Evolutionary conservation across 2,329 filamentous ascomycete genomes (phyloP).

Genomic region (Fusarium torreyae): DNA sequence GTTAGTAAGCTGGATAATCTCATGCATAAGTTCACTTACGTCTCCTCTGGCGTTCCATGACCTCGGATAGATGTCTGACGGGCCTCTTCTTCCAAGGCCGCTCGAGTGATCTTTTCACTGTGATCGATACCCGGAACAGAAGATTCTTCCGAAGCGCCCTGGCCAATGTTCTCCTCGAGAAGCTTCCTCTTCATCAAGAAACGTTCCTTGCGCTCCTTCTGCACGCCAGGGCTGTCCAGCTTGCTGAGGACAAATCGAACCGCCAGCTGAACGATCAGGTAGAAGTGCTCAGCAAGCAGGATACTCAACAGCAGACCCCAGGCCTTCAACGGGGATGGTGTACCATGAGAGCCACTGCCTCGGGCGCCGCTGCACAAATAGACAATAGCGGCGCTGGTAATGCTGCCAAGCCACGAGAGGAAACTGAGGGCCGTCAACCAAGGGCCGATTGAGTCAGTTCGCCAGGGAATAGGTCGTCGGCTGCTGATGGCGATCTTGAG

Average conservation of each 20-base stretch:
- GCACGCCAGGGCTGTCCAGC: slow-evolving; percentile 87
- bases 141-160: slow-evolving; percentile 66
- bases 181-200: slow-evolving; percentile 85
- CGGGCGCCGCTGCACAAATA: slow-evolving; percentile 86
- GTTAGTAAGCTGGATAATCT: slow-evolving; percentile 39
- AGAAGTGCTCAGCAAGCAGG: slow-evolving; percentile 89
- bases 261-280: slow-evolving; percentile 81
- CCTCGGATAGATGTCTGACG: slow-evolving; percentile 65
- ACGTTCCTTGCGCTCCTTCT: slow-evolving; percentile 86
- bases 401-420: slow-evolving; percentile 91
- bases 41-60: slow-evolving; percentile 66
- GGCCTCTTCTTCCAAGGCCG: slow-evolving; percentile 75
- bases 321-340: slow-evolving; percentile 78
- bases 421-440: slow-evolving; percentile 91
- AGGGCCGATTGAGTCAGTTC: slow-evolving; percentile 93
- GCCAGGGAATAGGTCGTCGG: slow-evolving; percentile 89
- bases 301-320: slow-evolving; percentile 88
- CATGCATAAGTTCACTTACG: slow-evolving; percentile 54
- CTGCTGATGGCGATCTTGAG: slow-evolving; percentile 94
- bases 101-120: slow-evolving; percentile 75
- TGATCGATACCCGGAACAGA: slow-evolving; percentile 63
- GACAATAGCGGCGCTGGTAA: slow-evolving; percentile 89
- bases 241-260: slow-evolving; percentile 83
- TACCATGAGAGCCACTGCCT: slow-evolving; percentile 72
- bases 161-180: slow-evolving; percentile 79